phyloP scores from a whole-genome alignment of 805 yeast species.

The Metschnikowia borealis region DNA sequence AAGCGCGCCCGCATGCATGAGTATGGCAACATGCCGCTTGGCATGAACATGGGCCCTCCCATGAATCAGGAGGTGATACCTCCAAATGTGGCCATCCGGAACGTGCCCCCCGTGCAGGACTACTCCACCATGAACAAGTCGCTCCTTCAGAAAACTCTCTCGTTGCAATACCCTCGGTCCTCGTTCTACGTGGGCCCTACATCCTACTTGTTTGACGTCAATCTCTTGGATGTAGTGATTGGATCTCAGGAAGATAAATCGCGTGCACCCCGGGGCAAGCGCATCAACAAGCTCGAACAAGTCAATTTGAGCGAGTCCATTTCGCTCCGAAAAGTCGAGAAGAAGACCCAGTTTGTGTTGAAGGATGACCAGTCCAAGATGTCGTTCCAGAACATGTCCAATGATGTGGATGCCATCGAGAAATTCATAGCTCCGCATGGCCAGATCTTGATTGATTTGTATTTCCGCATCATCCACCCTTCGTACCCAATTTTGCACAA shows the following conservation, averaged over 20 bases:
- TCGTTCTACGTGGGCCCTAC: slow-evolving; percentile 87
- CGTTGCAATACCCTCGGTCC: slow-evolving; percentile 86
- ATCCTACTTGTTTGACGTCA: slow-evolving; percentile 68
- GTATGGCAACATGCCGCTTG: slow-evolving; percentile 3
- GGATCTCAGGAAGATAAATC: slow-evolving; percentile 25
- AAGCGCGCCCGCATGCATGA: slow-evolving; percentile 29
- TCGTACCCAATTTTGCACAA: slow-evolving; percentile 89
- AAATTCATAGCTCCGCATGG: slow-evolving; percentile 90
- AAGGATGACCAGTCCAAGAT: slow-evolving; percentile 77
- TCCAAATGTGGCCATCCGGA: slow-evolving; percentile 46
- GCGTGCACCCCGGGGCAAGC: slow-evolving; percentile 19
- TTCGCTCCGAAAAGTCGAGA: slow-evolving; percentile 74
- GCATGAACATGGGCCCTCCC: slow-evolving; percentile 6
- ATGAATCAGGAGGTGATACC: slow-evolving; percentile 24
- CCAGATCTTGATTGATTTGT: slow-evolving; percentile 69
- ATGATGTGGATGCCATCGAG: slow-evolving; percentile 81
- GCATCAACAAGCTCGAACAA: slow-evolving; percentile 60
- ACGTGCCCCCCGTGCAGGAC: slow-evolving; percentile 60
- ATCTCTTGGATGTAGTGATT: slow-evolving; percentile 59
- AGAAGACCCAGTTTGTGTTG: slow-evolving; percentile 68
- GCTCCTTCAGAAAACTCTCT: slow-evolving; percentile 59
- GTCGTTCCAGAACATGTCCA: slow-evolving; percentile 62
- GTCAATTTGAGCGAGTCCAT: slow-evolving; percentile 65
- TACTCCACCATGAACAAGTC: slow-evolving; percentile 62
- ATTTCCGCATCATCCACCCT: slow-evolving; percentile 84